phyloP scores from a whole-genome alignment of 2,329 filamentous ascomycete genomes.

The Pestalotiopsis sp. region DNA sequence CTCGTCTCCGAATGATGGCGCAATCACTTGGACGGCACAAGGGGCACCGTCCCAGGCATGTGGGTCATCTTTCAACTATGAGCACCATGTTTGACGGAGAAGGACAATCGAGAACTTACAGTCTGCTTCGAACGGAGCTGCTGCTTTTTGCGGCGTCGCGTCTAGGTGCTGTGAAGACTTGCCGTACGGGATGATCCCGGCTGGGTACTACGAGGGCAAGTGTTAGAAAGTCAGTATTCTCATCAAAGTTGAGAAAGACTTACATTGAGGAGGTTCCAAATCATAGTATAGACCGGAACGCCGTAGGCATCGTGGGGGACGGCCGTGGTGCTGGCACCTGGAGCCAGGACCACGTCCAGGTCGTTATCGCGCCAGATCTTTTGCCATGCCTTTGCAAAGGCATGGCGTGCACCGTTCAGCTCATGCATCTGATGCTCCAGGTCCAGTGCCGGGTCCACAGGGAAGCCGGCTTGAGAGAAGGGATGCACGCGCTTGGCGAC shows the following conservation, averaged over 20 bases:
- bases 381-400: conserved; percentile 41
- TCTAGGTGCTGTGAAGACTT: conserved; percentile 43
- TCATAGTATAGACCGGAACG: conserved; percentile 44
- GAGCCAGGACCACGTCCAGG: conserved; percentile 52
- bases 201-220: conserved; percentile 42
- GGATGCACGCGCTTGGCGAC: conserved; percentile 26
- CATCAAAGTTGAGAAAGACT: conserved; percentile 23
- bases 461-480: conserved; percentile 19
- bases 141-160: conserved; percentile 26
- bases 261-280: conserved; percentile 55
- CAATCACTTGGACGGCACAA: conserved; percentile 46
- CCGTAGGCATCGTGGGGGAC: conserved; percentile 53
- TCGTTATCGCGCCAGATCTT: conserved; percentile 40
- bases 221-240: neutral
- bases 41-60: conserved; percentile 43
- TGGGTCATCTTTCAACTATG: conserved; percentile 36
- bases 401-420: conserved; percentile 39
- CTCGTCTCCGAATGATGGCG: conserved; percentile 49
- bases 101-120: conserved; percentile 26
- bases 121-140: conserved; percentile 30
- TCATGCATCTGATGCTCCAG: conserved; percentile 39
- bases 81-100: neutral
- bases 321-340: conserved; percentile 51
- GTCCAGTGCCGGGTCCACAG: conserved; percentile 32
- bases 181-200: conserved; percentile 48